phyloP scores from a whole-genome alignment of 2,329 filamentous ascomycete species.

The Didymellaceae sp. region DNA sequence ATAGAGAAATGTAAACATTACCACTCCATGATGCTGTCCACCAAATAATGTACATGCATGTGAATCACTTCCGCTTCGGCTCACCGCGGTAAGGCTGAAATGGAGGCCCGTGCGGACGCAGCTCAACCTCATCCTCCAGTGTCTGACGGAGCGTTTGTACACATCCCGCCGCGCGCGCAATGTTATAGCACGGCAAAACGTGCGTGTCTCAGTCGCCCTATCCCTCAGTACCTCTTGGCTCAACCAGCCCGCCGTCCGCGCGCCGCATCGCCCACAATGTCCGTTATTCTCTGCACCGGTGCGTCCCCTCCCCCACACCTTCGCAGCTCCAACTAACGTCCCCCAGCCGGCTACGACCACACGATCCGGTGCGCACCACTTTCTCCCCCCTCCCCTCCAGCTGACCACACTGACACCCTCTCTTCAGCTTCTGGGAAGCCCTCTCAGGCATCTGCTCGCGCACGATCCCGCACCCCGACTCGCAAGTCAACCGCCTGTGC shows the following conservation, averaged over 20 bases:
- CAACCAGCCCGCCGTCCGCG: not conserved
- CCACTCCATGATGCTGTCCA: not conserved
- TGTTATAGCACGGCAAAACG: slow-evolving; percentile 1
- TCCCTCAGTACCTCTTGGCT: not conserved
- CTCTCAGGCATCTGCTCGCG: slow-evolving; percentile 96
- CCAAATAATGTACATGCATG: not conserved
- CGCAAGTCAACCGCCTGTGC: slow-evolving; percentile 96
- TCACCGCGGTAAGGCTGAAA: slow-evolving; percentile 25
- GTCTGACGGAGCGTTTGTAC: not conserved
- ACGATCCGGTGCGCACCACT: slow-evolving; percentile 68
- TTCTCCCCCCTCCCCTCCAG: not conserved
- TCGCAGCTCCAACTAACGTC: slow-evolving; percentile 29
- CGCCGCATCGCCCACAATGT: slow-evolving; percentile 56
- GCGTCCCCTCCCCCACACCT: slow-evolving; percentile 40
- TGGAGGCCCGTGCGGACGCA: slow-evolving; percentile 7
- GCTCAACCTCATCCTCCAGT: slow-evolving; percentile 12
- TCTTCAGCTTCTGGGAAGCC: slow-evolving; percentile 90
- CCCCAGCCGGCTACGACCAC: slow-evolving; percentile 74
- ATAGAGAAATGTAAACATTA: slow-evolving; percentile 8
- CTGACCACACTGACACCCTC: slow-evolving; percentile 19
- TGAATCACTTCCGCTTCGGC: slow-evolving; percentile 3
- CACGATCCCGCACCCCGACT: slow-evolving; percentile 97
- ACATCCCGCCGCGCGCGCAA: not conserved
- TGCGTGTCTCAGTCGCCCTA: slow-evolving; percentile 10
- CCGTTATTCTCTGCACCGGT: slow-evolving; percentile 72